Evolutionary conservation across 768 basidiomycete species (phyloP), one percentile per base, ranked within the genome.

Genomic region (Lactarius tabidus): DNA sequence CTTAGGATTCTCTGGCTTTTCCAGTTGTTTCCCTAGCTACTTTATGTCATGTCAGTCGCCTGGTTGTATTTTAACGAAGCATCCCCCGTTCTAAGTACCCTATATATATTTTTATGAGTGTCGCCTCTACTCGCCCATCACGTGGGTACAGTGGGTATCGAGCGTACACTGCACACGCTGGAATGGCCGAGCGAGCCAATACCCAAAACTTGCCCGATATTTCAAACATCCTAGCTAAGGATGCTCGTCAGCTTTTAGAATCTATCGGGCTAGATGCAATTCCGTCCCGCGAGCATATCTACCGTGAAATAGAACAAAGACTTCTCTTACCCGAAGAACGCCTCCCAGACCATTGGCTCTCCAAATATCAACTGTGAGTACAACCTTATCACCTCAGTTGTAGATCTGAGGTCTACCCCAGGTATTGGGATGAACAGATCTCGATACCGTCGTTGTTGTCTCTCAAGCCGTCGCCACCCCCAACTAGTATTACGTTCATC

Each of bases 321-420:
- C 77, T 96, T 28, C 79, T 96, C 36, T 77, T 87, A 26, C 93
- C 93, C 3, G 85, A 84, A 55, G 79, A 81, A 52, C 79, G 75
- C 38, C 76, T 96, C 23, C 90, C 88, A 2, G 77, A 80, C 9
- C 85, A 90, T 65, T 90, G 89, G 84, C 79, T 96, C 57, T 81
- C 87, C 60, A 81, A 80, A 38, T 95, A 95, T 77, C 95, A 96
- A 81, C 80, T 89, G 95, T 96, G 77, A 69, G 85, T 70, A 59
- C 60, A 35, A 17, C 36, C 72, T 29, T n/a, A 63, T 58, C 23
- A 48, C 35, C 54, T 67, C 33, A 53, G 28, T 53, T 45, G 63
- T 33, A 51, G 20, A 39, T 55, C 38, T 58, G 58, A 60, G 64
- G 41, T 63, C 62, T 66, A 33, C 66, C 59, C 60, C 74, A 94